phyloP scores from a whole-genome alignment of 1,139 yeast genomes.

The Blastobotrys persicus region DNA sequence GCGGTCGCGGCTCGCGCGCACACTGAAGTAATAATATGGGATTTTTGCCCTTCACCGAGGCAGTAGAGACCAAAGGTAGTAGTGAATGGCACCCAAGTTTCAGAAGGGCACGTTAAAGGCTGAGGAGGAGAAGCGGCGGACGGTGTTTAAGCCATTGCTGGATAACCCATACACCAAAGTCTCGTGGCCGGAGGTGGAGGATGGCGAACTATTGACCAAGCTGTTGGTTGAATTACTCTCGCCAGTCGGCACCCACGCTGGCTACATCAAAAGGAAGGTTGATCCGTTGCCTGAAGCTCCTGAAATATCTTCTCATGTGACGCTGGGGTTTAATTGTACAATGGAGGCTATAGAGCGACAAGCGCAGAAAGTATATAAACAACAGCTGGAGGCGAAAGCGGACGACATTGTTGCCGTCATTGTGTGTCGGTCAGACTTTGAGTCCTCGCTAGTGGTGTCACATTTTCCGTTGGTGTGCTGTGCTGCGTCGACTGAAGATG shows the following conservation, averaged over 20 bases:
- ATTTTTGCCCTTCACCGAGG: too few relatives aligned
- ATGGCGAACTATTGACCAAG: slow-evolving; percentile 16
- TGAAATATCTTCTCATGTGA: slow-evolving; percentile 12
- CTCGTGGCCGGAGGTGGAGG: slow-evolving; percentile 22
- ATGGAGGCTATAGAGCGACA: slow-evolving; percentile 23
- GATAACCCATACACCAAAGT: slow-evolving; percentile 24
- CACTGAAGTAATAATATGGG: too few relatives aligned
- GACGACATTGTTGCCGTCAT: slow-evolving; percentile 18
- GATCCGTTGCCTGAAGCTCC: slow-evolving; percentile 16
- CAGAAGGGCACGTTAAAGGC: slow-evolving; percentile 18
- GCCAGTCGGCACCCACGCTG: slow-evolving; percentile 17
- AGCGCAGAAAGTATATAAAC: slow-evolving; percentile 4
- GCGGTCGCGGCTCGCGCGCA: too few relatives aligned
- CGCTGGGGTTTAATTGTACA: slow-evolving; percentile 25
- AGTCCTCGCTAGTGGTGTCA: slow-evolving; percentile 21
- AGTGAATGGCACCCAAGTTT: slow-evolving; percentile 7
- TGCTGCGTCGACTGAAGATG: slow-evolving; percentile 16
- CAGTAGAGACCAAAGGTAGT: background rate
- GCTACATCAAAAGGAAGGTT: slow-evolving; percentile 7
- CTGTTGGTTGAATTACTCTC: slow-evolving; percentile 15
- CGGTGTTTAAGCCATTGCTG: slow-evolving; percentile 25
- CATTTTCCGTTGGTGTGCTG: slow-evolving; percentile 29
- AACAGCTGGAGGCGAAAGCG: background rate
- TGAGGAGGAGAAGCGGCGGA: slow-evolving; percentile 17
- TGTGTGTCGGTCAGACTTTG: slow-evolving; percentile 28